Base-by-base conservation (phyloP, 768 basidiomycete species). In the Lactifluus rugatus region DNA sequence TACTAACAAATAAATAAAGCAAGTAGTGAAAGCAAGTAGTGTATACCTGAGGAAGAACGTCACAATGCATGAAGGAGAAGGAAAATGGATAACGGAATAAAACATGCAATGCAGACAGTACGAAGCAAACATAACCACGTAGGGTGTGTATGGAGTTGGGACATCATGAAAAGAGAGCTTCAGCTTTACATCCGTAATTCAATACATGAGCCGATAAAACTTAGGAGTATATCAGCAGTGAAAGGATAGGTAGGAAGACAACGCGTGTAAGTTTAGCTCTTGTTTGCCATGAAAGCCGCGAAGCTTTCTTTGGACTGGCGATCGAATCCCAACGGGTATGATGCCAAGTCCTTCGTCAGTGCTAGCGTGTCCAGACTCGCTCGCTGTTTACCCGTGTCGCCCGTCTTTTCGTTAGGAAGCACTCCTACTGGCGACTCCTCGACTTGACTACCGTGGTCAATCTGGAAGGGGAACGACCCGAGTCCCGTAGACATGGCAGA, bases 311-410 rank as follows among this genome's bases (percentile, higher is more conserved):
- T 54, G 48, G 60, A 54, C 21, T 44, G 56, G 10, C 55, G 60
- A 47, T 90, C 85, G 66, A 87, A 89, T 32, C 80, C 81, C 54
- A 92, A 77, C 16, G 89, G 88, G 66, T 89, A 91, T n/a, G 87
- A 86, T 44, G 87, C 82, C 55, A 93, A 70, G 70, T 90, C 90
- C 65, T 78, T 84, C 60, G 89, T 92, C 58, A 93, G 77, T 3
- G 86, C 89, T 34, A 93, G 75, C 0, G 90, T 92, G 65, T 93
- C 90, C 63, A 93, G 73, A 68, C 89, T 92, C 28, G 90, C 90
- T 52, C 90, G 81, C 69, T 83, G 81, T 39, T 81, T 80, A 21
- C 62, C 66, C 47, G 72, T 71, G 58, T 26, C 31, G 10, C 41
- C 19, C 21, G 10, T 19, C n/a, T n/a, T 56, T 34, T 25, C 45